phyloP scores from a whole-genome alignment of 495 filamentous ascomycete genomes.

The Penicillium bovifimosum region DNA sequence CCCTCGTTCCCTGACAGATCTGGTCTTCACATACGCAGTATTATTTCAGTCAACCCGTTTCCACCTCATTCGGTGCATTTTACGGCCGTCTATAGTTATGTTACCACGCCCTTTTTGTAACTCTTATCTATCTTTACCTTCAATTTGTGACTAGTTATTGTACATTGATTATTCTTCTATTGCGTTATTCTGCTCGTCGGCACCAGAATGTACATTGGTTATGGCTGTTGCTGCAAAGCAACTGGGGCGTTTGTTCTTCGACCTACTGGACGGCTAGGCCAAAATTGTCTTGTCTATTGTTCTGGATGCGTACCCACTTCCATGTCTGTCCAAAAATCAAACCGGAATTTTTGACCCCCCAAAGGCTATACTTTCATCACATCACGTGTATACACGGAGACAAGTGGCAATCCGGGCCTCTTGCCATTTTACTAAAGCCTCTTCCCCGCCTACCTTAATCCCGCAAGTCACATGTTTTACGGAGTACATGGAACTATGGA shows the following conservation, averaged over 20 bases:
- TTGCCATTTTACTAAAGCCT: too few relatives aligned
- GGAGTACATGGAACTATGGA: too few relatives aligned
- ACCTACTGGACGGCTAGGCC: not conserved
- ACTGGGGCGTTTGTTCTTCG: slow-evolving; percentile 11
- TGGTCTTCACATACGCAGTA: not conserved
- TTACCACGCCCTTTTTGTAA: not conserved
- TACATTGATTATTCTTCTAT: not conserved
- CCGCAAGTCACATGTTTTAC: too few relatives aligned
- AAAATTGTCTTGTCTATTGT: not conserved
- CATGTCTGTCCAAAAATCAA: not conserved
- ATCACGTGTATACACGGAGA: slow-evolving; percentile 14
- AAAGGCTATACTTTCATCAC: not conserved
- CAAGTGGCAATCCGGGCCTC: too few relatives aligned
- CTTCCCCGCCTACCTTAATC: too few relatives aligned
- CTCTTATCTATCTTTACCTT: slow-evolving; percentile 6
- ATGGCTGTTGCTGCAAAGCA: slow-evolving; percentile 12
- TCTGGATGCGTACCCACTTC: not conserved
- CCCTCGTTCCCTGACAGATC: not conserved
- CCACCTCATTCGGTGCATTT: not conserved
- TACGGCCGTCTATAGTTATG: not conserved
- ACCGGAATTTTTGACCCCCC: slow-evolving; percentile 1
- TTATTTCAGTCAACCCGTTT: not conserved
- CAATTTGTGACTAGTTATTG: not conserved
- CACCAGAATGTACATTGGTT: slow-evolving; percentile 17
- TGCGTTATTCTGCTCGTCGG: slow-evolving; percentile 1